Evolutionary conservation across 495 filamentous ascomycete species (phyloP).

Genomic region (Podospora tetraspora): DNA sequence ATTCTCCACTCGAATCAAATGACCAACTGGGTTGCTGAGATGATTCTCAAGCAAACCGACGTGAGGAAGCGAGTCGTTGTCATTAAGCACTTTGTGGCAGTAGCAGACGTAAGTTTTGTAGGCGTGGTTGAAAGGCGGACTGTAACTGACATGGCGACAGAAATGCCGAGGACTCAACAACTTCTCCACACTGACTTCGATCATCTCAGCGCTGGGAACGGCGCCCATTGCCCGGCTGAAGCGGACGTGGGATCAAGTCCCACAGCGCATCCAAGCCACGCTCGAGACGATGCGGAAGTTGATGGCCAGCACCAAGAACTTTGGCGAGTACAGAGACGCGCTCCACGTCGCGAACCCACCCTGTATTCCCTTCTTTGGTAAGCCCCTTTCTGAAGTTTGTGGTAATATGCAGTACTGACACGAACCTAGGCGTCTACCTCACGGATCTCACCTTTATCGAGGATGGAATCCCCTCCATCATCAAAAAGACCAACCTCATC

Average conservation of each 20-base stretch:
- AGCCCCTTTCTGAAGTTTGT: slow-evolving; percentile 24
- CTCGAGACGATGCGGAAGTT: slow-evolving; percentile 87
- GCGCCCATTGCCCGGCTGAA: slow-evolving; percentile 90
- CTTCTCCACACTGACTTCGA: slow-evolving; percentile 96
- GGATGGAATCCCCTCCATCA: slow-evolving; percentile 91
- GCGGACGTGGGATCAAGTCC: slow-evolving; percentile 92
- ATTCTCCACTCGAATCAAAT: slow-evolving; percentile 97
- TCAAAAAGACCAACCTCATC: slow-evolving; percentile 91
- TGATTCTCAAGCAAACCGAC: slow-evolving; percentile 91
- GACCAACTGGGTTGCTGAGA: slow-evolving; percentile 99
- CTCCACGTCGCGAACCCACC: slow-evolving; percentile 89
- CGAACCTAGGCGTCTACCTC: slow-evolving; percentile 75
- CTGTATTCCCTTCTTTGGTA: slow-evolving; percentile 98
- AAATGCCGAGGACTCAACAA: slow-evolving; percentile 95
- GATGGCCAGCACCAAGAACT: slow-evolving; percentile 98
- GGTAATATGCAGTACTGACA: slow-evolving; percentile 8
- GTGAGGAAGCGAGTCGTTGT: slow-evolving; percentile 94
- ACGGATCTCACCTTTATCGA: slow-evolving; percentile 99
- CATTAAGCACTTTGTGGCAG: slow-evolving; percentile 95
- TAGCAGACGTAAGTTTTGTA: slow-evolving; percentile 72
- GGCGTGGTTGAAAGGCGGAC: neutral
- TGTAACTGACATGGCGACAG: slow-evolving; percentile 42
- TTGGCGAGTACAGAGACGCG: slow-evolving; percentile 90
- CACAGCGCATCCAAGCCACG: slow-evolving; percentile 68
- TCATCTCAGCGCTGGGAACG: slow-evolving; percentile 90